phyloP scores from a whole-genome alignment of 371 early-diverging fungal species.

The Apophysomyces variabilis region DNA sequence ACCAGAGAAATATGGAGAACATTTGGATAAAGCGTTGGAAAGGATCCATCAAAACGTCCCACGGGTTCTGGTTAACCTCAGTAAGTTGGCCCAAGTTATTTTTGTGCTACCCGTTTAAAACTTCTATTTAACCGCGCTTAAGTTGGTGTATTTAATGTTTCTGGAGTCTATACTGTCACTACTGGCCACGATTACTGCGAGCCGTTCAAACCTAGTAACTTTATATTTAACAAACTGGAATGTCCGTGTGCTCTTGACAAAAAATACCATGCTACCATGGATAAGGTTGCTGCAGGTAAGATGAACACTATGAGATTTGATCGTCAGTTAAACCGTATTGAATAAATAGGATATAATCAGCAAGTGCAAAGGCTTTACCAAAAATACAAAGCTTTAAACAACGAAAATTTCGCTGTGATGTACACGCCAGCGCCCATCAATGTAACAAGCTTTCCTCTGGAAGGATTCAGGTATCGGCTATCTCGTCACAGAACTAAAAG shows the following conservation, averaged over 20 bases:
- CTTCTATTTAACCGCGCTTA: background rate
- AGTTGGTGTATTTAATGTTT: slow-evolving; percentile 24
- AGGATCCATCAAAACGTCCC: slow-evolving; percentile 27
- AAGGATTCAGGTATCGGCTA: slow-evolving; percentile 10
- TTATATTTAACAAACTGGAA: slow-evolving; percentile 14
- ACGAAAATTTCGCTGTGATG: slow-evolving; percentile 20
- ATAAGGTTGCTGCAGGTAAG: slow-evolving; percentile 5
- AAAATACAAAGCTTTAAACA: slow-evolving; percentile 15
- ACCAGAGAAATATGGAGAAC: slow-evolving; percentile 26
- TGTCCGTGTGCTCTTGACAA: slow-evolving; percentile 20
- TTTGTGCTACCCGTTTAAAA: background rate
- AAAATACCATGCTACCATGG: slow-evolving; percentile 7
- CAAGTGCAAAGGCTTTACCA: slow-evolving; percentile 13
- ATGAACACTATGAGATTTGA: background rate
- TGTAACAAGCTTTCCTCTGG: slow-evolving; percentile 16
- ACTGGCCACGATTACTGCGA: slow-evolving; percentile 18
- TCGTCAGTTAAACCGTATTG: background rate
- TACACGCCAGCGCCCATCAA: slow-evolving; percentile 15
- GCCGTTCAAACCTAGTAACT: slow-evolving; percentile 2
- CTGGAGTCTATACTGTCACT: slow-evolving; percentile 17
- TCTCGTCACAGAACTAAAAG: no score
- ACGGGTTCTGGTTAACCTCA: slow-evolving; percentile 27
- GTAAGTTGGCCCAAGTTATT: background rate
- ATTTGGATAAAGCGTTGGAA: slow-evolving; percentile 27
- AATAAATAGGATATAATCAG: slow-evolving; percentile 15